Percentiles rank a stretch among this genome's conserved stretches.
phyloP scores from a whole-genome alignment of 805 yeast species.

The Tetrapisispora pingtungensis region DNA sequence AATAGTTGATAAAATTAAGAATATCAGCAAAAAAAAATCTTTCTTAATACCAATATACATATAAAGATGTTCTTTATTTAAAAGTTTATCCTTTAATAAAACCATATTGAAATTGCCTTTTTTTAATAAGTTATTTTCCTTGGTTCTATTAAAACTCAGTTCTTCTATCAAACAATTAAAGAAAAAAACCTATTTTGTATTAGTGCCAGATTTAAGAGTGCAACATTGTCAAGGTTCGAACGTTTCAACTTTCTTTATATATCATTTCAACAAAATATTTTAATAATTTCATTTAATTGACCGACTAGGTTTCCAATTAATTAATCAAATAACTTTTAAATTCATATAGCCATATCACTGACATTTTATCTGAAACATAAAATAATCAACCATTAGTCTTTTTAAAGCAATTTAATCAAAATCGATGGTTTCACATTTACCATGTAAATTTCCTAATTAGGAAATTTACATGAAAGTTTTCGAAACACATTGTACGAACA shows the following conservation, averaged over 20 bases:
- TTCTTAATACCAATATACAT: conserved; percentile 11
- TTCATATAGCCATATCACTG: too few species aligned
- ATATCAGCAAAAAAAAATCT: conserved; percentile 19
- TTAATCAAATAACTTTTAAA: too few species aligned
- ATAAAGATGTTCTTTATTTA: conserved; percentile 11
- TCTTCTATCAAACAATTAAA: too few species aligned
- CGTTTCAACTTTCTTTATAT: too few species aligned
- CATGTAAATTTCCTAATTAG: conserved; percentile 10
- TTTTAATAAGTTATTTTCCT: too few species aligned
- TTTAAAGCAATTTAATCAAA: neutral
- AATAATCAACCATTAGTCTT: neutral
- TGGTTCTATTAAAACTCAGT: too few species aligned
- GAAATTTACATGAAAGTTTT: conserved; percentile 7
- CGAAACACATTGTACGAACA: neutral
- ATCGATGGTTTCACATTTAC: neutral
- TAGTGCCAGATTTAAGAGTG: too few species aligned
- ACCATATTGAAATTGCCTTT: neutral
- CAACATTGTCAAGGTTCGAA: too few species aligned
- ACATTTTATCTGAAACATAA: neutral
- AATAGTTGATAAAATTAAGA: conserved; percentile 33
- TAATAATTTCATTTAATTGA: too few species aligned
- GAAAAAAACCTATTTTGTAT: too few species aligned
- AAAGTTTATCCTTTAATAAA: neutral
- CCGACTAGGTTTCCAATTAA: neutral
- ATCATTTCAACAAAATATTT: too few species aligned